Base-by-base conservation (phyloP, 176 grass and related monocot species). In the Oryza nivara region DNA sequence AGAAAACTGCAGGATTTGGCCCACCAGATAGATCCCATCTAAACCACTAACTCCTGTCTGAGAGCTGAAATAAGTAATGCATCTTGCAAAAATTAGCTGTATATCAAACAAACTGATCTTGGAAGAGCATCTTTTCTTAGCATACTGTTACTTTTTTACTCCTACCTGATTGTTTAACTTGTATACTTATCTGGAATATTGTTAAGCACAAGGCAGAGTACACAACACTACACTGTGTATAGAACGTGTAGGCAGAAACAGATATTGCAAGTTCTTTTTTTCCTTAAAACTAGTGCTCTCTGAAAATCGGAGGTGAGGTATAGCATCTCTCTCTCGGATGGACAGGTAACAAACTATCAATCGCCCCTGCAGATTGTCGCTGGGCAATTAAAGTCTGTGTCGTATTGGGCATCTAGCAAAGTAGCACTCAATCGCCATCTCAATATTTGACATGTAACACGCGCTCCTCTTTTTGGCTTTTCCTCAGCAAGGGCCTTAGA, bases 11-110 rank as follows among this genome's bases (percentile, higher is more conserved):
- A 47, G n/a, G 66, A 49, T 30, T 49, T 20, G 52, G 16, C 7
- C 75, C 74, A 19, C 58, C 1, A 22, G 17, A 61, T 44, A 65
- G 65, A 83, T 90, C 89, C 70, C 80, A 91, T 91, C 88, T 51
- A 26, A 80, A 87, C 88, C 84, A 83, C 80, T 25, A 25, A 0
- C 84, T 11, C 80, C 20, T 87, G 84, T 80, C 88, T 23, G 38
- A 20, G 20, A 22, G n/a, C 19, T 26, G 1, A 58, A 86, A 79
- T 74, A 83, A 82, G 71, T 46, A 73, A 14, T 19, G 13, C 9
- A 10, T 49, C 36, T 28, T 14, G 74, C 35, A 35, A 35, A 61
- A 69, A 90, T 68, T 76, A 79, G 68, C 60, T 61, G 79, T 78
- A 12, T n/a, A 8, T 3, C 19, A 0, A 58, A 36, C 49, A 10